Evolutionary conservation across 192 early-diverging fungal species (phyloP), one percentile per base, ranked within the genome.

Genomic region (Tieghemiomyces parasiticus): DNA sequence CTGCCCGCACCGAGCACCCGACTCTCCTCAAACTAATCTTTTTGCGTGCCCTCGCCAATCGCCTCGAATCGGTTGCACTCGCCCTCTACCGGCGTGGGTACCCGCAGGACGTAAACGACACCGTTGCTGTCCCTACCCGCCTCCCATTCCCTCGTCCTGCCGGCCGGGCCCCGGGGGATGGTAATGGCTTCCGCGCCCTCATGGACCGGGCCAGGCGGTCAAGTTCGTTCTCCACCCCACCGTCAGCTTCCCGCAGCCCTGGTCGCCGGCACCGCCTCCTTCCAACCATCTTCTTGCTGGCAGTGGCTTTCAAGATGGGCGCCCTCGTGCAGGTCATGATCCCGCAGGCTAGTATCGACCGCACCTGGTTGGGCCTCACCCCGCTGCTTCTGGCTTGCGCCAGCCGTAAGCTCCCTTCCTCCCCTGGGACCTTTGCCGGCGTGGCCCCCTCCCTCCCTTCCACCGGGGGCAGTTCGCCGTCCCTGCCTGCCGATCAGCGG

Each of bases 61-160:
- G 50, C 2, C 50, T 52, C 50, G 50, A 52, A 52, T 52, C 50
- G 1, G 50, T 52, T 1, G 50, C 50, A 13, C 50, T 52, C 12
- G 50, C 50, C 50, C 50, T 52, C 26, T 52, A 25, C 26, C 24
- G 26, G 8, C 50, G 50, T 24, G 50, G 50, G 8, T 52, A 29
- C 50, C 50, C 50, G 2, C 13, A 13, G 2, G 30, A 52, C 26
- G 50, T 52, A 13, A 52, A 52, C 50, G 50, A 24, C 14, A 25
- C 50, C 50, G 26, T 52, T 52, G 19, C 50, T 14, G 22, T 52
- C 0, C 2, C 13, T 6, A 16, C 38, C 38, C 38, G 8, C 8
- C 8, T 42, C 16, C 8, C 38, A 10, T 42, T 42, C 38, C 38
- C 38, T 16, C n/a, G n/a, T n/a, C n/a, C n/a, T n/a, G n/a, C n/a